These are phyloP conservation scores for Mortierella sp. DNA, from an alignment of 371 early-diverging fungal species.

Conservation along the genomic window DNA sequence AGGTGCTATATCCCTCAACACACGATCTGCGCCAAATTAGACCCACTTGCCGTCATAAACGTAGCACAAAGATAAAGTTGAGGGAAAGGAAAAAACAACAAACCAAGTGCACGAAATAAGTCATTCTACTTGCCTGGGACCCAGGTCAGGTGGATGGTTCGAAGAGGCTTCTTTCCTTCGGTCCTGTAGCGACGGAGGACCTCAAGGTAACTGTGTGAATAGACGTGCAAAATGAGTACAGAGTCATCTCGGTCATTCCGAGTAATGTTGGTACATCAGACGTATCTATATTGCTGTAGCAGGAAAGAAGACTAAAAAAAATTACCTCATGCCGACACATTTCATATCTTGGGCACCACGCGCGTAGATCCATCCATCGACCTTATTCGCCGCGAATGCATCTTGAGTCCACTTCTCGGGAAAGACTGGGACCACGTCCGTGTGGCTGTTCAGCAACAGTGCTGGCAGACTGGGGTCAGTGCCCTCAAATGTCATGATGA, in stretches of 20 bases:
- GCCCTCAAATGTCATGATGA: conserved; percentile 76
- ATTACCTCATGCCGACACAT: conserved; percentile 78
- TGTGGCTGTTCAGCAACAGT: conserved; percentile 83
- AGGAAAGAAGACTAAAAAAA: no score
- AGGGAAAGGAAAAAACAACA: neutral
- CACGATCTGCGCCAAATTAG: no score
- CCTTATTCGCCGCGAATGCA: conserved; percentile 79
- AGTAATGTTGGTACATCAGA: no score
- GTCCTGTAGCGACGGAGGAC: conserved; percentile 72
- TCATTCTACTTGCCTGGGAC: conserved; percentile 65
- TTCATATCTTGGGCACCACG: conserved; percentile 92
- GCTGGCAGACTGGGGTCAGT: conserved; percentile 62
- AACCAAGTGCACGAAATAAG: neutral
- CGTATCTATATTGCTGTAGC: no score
- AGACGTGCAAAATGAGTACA: no score
- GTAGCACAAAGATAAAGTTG: neutral
- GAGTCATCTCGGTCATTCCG: no score
- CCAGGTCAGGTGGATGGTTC: conserved; percentile 78
- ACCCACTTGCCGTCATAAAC: no score
- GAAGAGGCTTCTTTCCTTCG: conserved; percentile 61
- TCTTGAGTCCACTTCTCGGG: conserved; percentile 76
- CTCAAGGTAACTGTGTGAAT: conserved; percentile 70
- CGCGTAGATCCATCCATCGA: conserved; percentile 76
- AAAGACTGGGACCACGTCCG: conserved; percentile 89
- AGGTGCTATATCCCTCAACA: no score